Base-by-base conservation (phyloP, 2,329 filamentous ascomycete genomes). In the Arthrobotrys iridis region DNA sequence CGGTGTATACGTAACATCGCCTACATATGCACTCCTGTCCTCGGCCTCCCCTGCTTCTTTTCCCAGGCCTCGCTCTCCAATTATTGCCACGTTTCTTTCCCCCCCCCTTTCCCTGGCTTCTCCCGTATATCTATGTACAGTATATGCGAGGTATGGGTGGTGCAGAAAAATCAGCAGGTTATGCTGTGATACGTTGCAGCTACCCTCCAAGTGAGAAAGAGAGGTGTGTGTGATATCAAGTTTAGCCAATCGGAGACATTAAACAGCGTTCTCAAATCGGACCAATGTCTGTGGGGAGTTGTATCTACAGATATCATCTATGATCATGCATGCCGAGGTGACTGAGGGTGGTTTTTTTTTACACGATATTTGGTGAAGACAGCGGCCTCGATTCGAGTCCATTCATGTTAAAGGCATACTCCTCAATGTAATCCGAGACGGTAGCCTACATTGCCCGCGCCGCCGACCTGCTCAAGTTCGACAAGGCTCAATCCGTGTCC, bases 1-100 rank as follows among this genome's bases (percentile, higher is more conserved):
- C 46, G 46, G 26, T 24, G 46, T 52, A 52, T 52, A 52, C 26
- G 26, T 52, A 52, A 52, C 45, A 15, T 28, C n/a, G 18, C 24
- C 5, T 52, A 4, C 28, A 48, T 33, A 40, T 67, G 55, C 65
- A 41, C 65, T 62, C 55, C 55, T 70, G 43, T 52, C 30, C 41
- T 70, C 65, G 50, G 50, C 50, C 45, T 43, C 30, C 18, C 43
- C 41, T 62, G 45, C 52, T 60, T 45, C 22, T 59, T 55, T 55
- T n/a, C n/a, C 15, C 18, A 37, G 37, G 37, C 28, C n/a, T 55
- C 37, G 48, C 37, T 35, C 48, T 55, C 48, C 48, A 55, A 28
- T 10, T 33, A 20, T 52, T 68, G 55, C 65, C 65, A 68, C 65
- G 65, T 68, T 68, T 68, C 60, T 50, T 41, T 45, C 5, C 41